These are phyloP conservation scores for Phlebiopsis gigantea DNA, from an alignment of 768 basidiomycete species.

Conservation along the genomic window DNA sequence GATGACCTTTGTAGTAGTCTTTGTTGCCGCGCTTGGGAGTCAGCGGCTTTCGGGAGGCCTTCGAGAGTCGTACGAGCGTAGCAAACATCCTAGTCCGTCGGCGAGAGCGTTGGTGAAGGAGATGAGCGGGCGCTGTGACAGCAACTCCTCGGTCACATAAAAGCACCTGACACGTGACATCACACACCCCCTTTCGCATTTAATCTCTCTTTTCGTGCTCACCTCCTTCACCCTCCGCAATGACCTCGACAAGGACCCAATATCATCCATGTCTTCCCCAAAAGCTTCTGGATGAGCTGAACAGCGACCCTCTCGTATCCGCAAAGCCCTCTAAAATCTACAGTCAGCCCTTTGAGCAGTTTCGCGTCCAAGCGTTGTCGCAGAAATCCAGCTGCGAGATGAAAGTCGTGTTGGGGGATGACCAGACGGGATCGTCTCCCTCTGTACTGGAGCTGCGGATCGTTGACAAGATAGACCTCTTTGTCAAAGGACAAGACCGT, in stretches of 20 bases:
- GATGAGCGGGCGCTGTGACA: neutral
- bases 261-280: neutral
- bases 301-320: neutral
- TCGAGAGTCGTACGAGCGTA: slow-evolving; percentile 57
- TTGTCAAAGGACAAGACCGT: neutral
- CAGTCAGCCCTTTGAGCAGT: neutral
- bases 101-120: neutral
- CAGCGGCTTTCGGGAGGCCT: slow-evolving; percentile 79
- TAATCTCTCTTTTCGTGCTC: neutral
- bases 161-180: neutral
- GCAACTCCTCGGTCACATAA: neutral
- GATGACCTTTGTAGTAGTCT: slow-evolving; percentile 92
- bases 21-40: slow-evolving; percentile 90
- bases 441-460: neutral
- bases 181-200: neutral
- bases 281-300: neutral
- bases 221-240: neutral
- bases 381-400: neutral
- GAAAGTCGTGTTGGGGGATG: neutral
- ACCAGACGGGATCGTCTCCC: neutral
- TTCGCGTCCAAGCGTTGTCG: neutral
- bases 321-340: neutral
- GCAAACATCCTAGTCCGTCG: slow-evolving; percentile 49
- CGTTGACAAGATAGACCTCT: neutral
- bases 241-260: neutral